Evolutionary conservation across 495 filamentous ascomycete species (phyloP), one percentile per base, ranked within the genome.

Genomic region (Elaphomyces granulatus): DNA sequence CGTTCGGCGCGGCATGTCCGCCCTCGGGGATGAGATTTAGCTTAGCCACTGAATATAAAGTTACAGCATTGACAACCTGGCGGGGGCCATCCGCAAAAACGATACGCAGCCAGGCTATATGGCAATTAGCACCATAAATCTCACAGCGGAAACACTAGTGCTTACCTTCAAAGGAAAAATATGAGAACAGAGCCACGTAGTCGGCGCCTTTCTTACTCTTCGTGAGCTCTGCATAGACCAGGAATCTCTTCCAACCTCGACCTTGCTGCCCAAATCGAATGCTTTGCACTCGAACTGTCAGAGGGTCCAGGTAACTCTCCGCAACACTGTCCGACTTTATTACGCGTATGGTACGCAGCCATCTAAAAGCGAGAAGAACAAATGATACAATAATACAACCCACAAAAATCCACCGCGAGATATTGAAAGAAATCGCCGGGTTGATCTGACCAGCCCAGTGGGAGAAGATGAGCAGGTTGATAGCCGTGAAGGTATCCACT

Each of bases 161-260:
- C 74, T 62, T 55, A 84, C 84, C 78, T 64, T 95, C 80, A 55
- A 95, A 95, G 14, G 81, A 80, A 58, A 95, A 98, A 52, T 94
- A 94, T 20, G 84, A 80, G 51, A 94, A 94, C 2, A 98, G 68
- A 8, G 87, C 90, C 31, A 93, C 68, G 54, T 93, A 94, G 55
- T 95, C 88, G 20, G 77, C 74, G 8, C 86, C 85, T 55, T 93
- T 88, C 54, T 81, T 86, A 58, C 80, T 83, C 54, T 88, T 87
- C 1, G 90, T 94, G 59, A 98, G 63, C 46, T 85, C 83, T 4
- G 87, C 76, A 52, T 94, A 98, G 34, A 98, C 87, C 14, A 95
- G 63, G 53, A 95, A 98, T 21, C 87, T 70, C 46, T 71, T 78
- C 76, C 79, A 98, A 21, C 90, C 80, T 42, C 68, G 64, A 20